phyloP scores from a whole-genome alignment of 2,329 filamentous ascomycete genomes.

The Celoporthe dispersa region DNA sequence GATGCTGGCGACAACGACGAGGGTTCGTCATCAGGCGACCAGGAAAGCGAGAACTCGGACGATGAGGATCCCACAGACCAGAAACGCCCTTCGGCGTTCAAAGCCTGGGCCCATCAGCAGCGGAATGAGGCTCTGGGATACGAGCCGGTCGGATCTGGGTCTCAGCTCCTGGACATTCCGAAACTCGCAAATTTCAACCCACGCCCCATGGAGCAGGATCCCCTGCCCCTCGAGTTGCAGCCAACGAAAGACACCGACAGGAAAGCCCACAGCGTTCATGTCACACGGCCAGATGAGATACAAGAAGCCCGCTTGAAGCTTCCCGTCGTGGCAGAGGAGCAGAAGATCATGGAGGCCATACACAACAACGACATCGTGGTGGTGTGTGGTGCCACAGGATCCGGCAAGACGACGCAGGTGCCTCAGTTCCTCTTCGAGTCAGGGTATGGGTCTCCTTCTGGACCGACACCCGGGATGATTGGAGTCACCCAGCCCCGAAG shows the following conservation, averaged over 20 bases:
- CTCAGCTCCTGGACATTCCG: constrained; percentile 55
- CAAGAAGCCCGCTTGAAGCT: constrained; percentile 79
- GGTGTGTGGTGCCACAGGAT: constrained; percentile 93
- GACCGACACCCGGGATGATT: constrained; percentile 87
- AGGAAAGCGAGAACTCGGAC: constrained; percentile 35
- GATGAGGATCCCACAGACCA: constrained; percentile 38
- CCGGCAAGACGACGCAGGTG: constrained; percentile 96
- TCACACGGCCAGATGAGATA: constrained; percentile 72
- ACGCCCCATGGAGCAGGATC: constrained; percentile 71
- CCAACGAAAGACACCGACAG: constrained; percentile 64
- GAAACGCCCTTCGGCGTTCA: constrained; percentile 72
- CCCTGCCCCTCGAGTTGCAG: constrained; percentile 68
- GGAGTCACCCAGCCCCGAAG: constrained; percentile 92
- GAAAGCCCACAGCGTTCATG: constrained; percentile 76
- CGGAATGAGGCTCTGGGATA: constrained; percentile 82
- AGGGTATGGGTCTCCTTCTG: constrained; percentile 79
- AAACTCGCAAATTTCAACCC: constrained; percentile 67
- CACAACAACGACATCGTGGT: constrained; percentile 90
- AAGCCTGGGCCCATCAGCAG: constrained; percentile 87
- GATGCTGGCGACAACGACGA: constrained; percentile 34
- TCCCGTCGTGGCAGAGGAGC: constrained; percentile 92
- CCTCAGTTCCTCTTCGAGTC: constrained; percentile 96
- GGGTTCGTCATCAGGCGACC: constrained; percentile 33
- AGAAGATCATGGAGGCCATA: constrained; percentile 97
- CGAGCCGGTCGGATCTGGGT: constrained; percentile 49